phyloP scores from a whole-genome alignment of 352 stramenopile species.

The Phytophthora lateralis region DNA sequence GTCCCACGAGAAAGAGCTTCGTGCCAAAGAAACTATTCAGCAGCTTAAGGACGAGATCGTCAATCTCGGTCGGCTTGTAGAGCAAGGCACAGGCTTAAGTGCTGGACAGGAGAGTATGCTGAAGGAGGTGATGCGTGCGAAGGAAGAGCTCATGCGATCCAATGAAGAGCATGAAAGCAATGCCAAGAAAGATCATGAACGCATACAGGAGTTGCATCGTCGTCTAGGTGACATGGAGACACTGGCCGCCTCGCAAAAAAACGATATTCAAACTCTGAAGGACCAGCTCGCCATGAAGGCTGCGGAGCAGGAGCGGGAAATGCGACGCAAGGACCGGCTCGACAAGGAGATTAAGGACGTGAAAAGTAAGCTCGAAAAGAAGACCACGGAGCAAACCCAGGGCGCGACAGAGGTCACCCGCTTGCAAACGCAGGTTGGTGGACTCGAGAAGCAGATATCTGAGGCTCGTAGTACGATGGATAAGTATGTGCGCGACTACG shows the following conservation, averaged over 20 bases:
- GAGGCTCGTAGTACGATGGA: slow-evolving; percentile 89
- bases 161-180: slow-evolving; percentile 88
- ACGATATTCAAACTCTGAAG: slow-evolving; percentile 85
- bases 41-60: slow-evolving; percentile 96
- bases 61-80: slow-evolving; percentile 94
- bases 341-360: slow-evolving; percentile 94
- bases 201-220: slow-evolving; percentile 82
- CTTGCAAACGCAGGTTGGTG: slow-evolving; percentile 69
- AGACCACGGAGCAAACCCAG: slow-evolving; percentile 63
- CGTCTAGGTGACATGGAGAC: slow-evolving; percentile 69
- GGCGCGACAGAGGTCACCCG: slow-evolving; percentile 57
- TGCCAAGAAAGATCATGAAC: slow-evolving; percentile 80
- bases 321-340: slow-evolving; percentile 88
- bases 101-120: slow-evolving; percentile 94
- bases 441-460: slow-evolving; percentile 89
- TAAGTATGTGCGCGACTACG: slow-evolving; percentile 94
- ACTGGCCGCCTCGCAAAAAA: slow-evolving; percentile 53
- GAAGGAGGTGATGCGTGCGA: slow-evolving; percentile 90
- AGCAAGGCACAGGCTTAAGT: slow-evolving; percentile 93
- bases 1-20: slow-evolving; percentile 94
- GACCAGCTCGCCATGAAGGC: slow-evolving; percentile 88
- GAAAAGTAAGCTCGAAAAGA: slow-evolving; percentile 89
- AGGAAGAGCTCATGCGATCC: slow-evolving; percentile 88
- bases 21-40: slow-evolving; percentile 94
- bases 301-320: slow-evolving; percentile 88